Conservation (phyloP, 768 basidiomycete species). For the Galerina marginata region DNA sequence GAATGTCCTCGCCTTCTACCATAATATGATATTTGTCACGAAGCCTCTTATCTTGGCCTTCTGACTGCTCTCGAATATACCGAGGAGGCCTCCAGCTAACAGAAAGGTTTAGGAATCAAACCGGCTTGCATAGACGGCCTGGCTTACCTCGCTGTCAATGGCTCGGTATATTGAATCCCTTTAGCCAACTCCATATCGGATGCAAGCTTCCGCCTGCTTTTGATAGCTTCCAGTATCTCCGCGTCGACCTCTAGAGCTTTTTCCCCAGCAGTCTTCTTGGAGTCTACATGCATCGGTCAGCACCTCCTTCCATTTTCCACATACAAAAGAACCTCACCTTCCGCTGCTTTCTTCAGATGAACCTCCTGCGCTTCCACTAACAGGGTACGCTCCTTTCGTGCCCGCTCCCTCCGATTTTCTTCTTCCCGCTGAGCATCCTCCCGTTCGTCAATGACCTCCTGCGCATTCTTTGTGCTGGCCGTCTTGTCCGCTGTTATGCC, state of each 20-base stretch:
- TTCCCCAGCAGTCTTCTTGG: conserved; percentile 86
- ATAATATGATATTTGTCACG: conserved; percentile 94
- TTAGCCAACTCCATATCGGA: conserved; percentile 93
- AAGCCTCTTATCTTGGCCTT: conserved; percentile 72
- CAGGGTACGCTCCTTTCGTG: conserved; percentile 84
- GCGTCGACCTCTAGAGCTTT: conserved; percentile 89
- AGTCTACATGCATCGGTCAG: conserved; percentile 50
- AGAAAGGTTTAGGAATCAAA: background rate
- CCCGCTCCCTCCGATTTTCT: conserved; percentile 73
- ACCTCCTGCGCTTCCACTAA: conserved; percentile 96
- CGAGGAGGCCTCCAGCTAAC: conserved; percentile 87
- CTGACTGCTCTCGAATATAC: conserved; percentile 74
- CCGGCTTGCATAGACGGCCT: background rate
- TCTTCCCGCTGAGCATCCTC: conserved; percentile 83
- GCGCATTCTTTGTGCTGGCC: conserved; percentile 47
- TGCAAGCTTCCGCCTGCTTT: conserved; percentile 87
- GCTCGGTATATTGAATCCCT: conserved; percentile 89
- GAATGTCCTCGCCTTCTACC: conserved; percentile 92
- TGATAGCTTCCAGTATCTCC: conserved; percentile 90
- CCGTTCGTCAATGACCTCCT: conserved; percentile 71
- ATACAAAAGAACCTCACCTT: conserved; percentile 55
- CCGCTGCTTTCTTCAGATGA: conserved; percentile 78
- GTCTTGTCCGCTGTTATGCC: conserved; percentile 59
- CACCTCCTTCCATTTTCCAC: background rate
- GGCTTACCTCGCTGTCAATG: conserved; percentile 76